A percentile compares a stretch with the other conserved stretches of the same genome.
Conservation (phyloP, 805 yeast genomes). For the Priceomyces melissophilus region DNA sequence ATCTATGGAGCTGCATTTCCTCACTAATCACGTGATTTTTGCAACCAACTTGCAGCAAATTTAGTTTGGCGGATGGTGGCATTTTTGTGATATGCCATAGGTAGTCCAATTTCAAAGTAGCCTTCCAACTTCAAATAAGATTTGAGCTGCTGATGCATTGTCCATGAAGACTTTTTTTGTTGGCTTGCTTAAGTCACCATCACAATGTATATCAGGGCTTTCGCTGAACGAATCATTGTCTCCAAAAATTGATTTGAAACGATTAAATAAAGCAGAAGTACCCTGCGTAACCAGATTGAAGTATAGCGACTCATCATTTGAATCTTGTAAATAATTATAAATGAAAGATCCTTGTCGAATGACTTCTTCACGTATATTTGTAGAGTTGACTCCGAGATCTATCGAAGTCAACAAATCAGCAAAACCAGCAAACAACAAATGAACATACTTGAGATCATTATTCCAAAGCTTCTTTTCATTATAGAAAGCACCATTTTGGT, state of each 20-base stretch:
- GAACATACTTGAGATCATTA: conserved; percentile 22
- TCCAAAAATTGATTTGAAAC: conserved; percentile 6
- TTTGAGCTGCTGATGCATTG: conserved; percentile 10
- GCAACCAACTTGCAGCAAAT: not conserved
- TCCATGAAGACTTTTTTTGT: conserved; percentile 21
- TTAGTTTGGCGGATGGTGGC: too few species aligned
- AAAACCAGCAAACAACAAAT: conserved; percentile 23
- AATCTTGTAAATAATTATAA: conserved; percentile 12
- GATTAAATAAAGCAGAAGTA: conserved; percentile 5
- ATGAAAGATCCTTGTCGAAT: conserved; percentile 11
- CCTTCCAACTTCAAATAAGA: conserved; percentile 24
- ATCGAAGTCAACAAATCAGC: conserved; percentile 18
- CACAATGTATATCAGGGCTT: conserved; percentile 5
- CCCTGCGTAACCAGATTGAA: conserved; percentile 9
- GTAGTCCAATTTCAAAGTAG: not conserved
- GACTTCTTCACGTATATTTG: conserved; percentile 8
- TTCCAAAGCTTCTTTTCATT: conserved; percentile 18
- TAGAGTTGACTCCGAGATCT: conserved; percentile 4
- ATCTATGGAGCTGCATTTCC: not conserved
- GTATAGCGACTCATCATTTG: conserved; percentile 10
- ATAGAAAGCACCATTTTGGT: conserved; percentile 13
- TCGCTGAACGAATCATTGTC: conserved; percentile 1
- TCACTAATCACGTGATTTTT: not conserved
- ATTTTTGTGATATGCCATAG: too few species aligned
- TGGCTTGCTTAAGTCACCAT: conserved; percentile 12